Base-by-base conservation (phyloP, 768 basidiomycete genomes). In the Tricholoma sp. region DNA sequence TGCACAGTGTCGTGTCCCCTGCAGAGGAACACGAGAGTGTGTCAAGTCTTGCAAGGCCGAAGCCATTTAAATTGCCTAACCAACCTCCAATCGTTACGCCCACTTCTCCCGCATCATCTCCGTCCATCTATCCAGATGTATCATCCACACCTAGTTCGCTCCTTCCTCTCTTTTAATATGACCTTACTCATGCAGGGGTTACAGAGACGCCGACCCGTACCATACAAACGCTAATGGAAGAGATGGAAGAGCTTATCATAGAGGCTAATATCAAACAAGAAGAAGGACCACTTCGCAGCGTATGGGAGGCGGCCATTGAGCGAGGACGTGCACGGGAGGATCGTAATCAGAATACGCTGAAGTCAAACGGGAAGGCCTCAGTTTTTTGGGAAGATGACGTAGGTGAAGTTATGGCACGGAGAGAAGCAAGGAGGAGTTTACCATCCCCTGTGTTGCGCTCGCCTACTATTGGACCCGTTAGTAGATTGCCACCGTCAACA, bases 221-320 rank as follows among this genome's bases (percentile, higher is more conserved):
- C 10, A 70, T 84, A 52, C 72, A 71, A 10, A 47, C 68, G 50
- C 68, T 89, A 50, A 67, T 76, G 49, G 58, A 67, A 14, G 86
- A 87, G 69, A 85, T 91, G 77, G 81, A 85, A 67, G 75, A 82
- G 39, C 75, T 89, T 64, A 70, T 88, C 49, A 76, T 90, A 3
- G 89, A 89, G 70, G 73, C 74, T 31, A 81, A 79, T 62, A 69
- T 91, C 39, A 82, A 77, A 69, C 76, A 72, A 53, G 81, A 85
- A 39, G 79, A 80, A 1, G 85, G 83, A 12, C 85, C 84, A n/a
- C 72, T 88, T 54, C 71, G 71, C 63, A 78, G 68, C 35, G 79
- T 75, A 9, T 85, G 83, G 81, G 76, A 83, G 54, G 70, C 62
- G 1, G 80, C 79, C 0, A 61, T 81, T 47, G 47, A 64, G 43